Evolutionary conservation across 192 early-diverging fungal genomes (phyloP), one percentile per base, ranked within the genome.

Genomic region (Rhizophlyctis rosea): DNA sequence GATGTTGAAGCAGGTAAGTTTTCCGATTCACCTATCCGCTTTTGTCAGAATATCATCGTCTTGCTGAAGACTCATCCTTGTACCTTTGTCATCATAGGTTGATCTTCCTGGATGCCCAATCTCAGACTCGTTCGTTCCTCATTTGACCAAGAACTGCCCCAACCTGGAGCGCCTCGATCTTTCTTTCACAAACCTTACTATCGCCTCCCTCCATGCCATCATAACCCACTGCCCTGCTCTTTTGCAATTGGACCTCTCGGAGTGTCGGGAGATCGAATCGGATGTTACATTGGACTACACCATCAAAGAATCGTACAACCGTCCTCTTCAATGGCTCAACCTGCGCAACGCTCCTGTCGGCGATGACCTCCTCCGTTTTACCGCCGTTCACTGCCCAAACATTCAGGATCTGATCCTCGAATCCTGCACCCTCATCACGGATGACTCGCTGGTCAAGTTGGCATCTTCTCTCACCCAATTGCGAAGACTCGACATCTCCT

Each of bases 61-160:
- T 28, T 21, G 56, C 3, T n/a, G 39, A n/a, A 57, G 7, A 52
- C 7, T 23, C 50, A 52, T 14, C 7, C 50, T 14, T 16, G 24
- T 9, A 7, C 7, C 18, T 23, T 7, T 18, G 14, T 25, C 50
- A 25, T 24, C 18, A 49, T 50, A 65, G 60, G 56, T 82, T 28
- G 81, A 78, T 47, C 64, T 82, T 18, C 71, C 74, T 0, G 77
- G 77, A n/a, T 82, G 81, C 65, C 81, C 77, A 1, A 67, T 82
- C 51, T 69, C 81, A 0, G 81, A 82, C 53, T 69, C 72, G 3
- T 82, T 80, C 50, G 61, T 82, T 34, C 70, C 75, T 9, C 35
- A 53, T 55, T 60, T 82, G 5, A 65, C 71, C 16, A 67, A 71
- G 47, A 80, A 66, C 48, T 80, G 77, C 56, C 36, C 34, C 23